Evolutionary conservation across 441 rosid species (phyloP), one percentile per base, ranked within the genome.

Genomic region (Euphorbia celastroides): DNA sequence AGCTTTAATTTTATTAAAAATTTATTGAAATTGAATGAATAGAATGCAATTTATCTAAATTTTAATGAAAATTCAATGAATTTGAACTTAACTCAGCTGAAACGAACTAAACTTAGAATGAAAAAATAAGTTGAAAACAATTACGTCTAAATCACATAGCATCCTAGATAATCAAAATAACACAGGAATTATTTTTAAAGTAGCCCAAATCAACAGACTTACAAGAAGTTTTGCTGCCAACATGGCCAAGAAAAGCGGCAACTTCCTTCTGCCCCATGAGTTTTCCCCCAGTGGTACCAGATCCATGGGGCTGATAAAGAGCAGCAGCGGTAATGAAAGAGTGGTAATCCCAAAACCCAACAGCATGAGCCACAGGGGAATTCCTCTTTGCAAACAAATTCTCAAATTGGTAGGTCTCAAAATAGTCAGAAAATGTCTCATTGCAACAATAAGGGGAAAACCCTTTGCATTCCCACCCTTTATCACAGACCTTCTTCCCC

Each of bases 191-290:
- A n/a, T n/a, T n/a, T n/a, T n/a, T n/a, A n/a, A n/a, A n/a, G n/a
- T n/a, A n/a, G n/a, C n/a, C n/a, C n/a, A n/a, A n/a, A n/a, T n/a
- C n/a, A n/a, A n/a, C n/a, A n/a, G n/a, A n/a, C 93, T 82, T 17
- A 91, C 99, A 93, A 34, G 99, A 85, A 0, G 99, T 91, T 75
- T 91, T 86, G 92, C 83, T 28, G 70, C 90, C 97, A 54, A 93
- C 97, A 70, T 91, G 96, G 58, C 82, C 92, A 7, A 93, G 90
- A 65, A 93, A 93, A 3, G 99, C 97, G 27, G 90, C 87, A 55
- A 93, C 57, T 78, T 93, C 99, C 87, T 75, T 85, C 96, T 88
- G 89, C 74, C 83, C 90, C 84, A 69, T 82, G 51, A 42, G 66
- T 81, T 91, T 79, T 46, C 91, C 90, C 12, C 99, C 99, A 11